phyloP scores from a whole-genome alignment of 306 rosid genomes.

The Lagenaria siceraria region DNA sequence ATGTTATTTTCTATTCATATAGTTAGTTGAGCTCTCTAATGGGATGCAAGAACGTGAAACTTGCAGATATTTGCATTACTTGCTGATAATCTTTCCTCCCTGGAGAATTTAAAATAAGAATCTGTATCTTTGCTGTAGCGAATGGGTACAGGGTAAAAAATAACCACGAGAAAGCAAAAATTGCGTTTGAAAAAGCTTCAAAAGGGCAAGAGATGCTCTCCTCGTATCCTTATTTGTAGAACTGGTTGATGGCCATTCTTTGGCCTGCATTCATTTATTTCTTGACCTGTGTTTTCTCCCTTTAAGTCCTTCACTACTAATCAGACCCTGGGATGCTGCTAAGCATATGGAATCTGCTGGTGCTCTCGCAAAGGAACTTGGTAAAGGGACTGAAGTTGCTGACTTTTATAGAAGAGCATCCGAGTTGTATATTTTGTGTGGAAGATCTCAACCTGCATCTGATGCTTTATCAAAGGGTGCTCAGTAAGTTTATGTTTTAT shows the following conservation, averaged over 20 bases:
- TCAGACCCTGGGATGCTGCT: slow-evolving; percentile 97
- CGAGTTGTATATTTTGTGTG: slow-evolving; percentile 61
- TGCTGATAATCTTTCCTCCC: neutral
- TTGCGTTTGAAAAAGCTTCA: slow-evolving; percentile 83
- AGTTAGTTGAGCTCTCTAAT: neutral
- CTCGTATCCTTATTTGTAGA: slow-evolving; percentile 67
- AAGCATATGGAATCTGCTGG: slow-evolving; percentile 97
- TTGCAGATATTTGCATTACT: neutral
- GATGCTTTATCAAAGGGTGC: slow-evolving; percentile 94
- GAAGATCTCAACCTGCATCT: slow-evolving; percentile 90
- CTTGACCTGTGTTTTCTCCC: neutral
- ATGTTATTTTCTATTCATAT: slow-evolving; percentile 9
- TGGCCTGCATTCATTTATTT: neutral
- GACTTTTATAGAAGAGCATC: slow-evolving; percentile 86
- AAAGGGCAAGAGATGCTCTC: slow-evolving; percentile 93
- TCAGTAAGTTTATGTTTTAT: slow-evolving; percentile 35
- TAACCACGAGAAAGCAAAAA: slow-evolving; percentile 71
- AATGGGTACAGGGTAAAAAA: slow-evolving; percentile 64
- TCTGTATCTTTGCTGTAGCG: slow-evolving; percentile 35
- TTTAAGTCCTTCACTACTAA: slow-evolving; percentile 3
- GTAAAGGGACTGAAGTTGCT: slow-evolving; percentile 62
- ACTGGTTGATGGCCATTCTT: neutral
- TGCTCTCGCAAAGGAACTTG: slow-evolving; percentile 72
- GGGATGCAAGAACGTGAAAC: neutral
- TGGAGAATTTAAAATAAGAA: neutral